Evolutionary conservation across 2,329 filamentous ascomycete species (phyloP), one percentile per base, ranked within the genome.

Genomic region (Cyanodermella asteris): DNA sequence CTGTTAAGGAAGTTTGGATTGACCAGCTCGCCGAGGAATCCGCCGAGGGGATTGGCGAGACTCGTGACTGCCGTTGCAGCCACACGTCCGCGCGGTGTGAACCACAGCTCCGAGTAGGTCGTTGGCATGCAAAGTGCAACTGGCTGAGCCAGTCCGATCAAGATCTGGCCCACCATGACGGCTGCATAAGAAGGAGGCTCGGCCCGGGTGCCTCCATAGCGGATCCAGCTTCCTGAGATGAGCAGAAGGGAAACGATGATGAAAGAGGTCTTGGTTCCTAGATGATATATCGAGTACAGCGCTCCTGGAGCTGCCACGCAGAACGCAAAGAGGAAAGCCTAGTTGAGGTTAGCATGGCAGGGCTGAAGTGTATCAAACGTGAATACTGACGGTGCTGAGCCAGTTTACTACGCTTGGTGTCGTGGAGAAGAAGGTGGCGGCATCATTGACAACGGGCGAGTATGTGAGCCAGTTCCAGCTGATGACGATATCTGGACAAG

Each of bases 391-490:
- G 1, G 75, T 94, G 41, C 73, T 81, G 33, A 91, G 61, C 87
- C 87, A 94, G 50, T 94, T 94, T 50, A 94, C 73, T 16, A 65
- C 64, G 10, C 65, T 70, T 40, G 82, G 70, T 17, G 60, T 61
- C 8, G 82, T 76, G 25, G 53, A 37, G 43, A 90, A 94, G 53
- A 81, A 91, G 13, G 57, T 38, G 0, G 81, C 68, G 2, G 78
- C 63, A 13, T 72, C 66, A 17, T 64, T 64, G 2, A 78, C 78
- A 16, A 91, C 71, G 20, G 84, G 74, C 2, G 82, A 74, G 47
- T 81, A 93, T 5, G 81, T 87, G 38, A 94, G 64, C 84, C 84
- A 94, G 64, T 90, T 80, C 84, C 84, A 94, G 41, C 77, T 90
- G 20, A 91, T 73, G 31, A 94, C 67, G 28, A 93, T 72, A 45